Evolutionary conservation across 2,329 filamentous ascomycete genomes (phyloP).

Genomic region (Diplodia seriata): DNA sequence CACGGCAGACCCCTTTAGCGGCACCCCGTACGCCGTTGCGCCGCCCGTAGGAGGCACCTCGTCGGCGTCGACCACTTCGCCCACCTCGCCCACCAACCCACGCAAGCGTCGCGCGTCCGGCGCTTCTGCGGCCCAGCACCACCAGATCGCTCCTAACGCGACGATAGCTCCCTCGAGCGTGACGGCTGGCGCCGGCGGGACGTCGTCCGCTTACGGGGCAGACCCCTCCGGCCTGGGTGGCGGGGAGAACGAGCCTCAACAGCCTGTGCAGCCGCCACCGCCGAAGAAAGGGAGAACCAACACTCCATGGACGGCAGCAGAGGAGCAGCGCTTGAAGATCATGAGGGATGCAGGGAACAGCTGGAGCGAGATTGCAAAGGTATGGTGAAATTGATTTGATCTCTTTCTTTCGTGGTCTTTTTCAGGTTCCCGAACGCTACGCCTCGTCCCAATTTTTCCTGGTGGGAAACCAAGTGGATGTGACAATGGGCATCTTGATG

Average conservation of each 20-base stretch:
- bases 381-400: conserved; percentile 46
- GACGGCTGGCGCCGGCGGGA: background rate
- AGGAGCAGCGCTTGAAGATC: conserved; percentile 89
- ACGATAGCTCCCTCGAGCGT: conserved; percentile 29
- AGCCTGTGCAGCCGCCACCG: conserved; percentile 42
- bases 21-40: conserved; percentile 19
- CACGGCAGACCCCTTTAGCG: conserved; percentile 30
- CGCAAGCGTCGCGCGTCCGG: conserved; percentile 54
- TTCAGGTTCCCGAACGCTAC: background rate
- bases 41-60: conserved; percentile 9
- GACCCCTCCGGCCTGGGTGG: conserved; percentile 25
- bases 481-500: background rate
- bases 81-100: conserved; percentile 43
- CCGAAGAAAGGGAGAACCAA: conserved; percentile 97
- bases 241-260: conserved; percentile 9
- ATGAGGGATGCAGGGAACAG: conserved; percentile 93
- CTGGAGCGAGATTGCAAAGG: conserved; percentile 99
- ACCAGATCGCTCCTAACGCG: conserved; percentile 39
- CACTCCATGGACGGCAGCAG: conserved; percentile 94
- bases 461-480: background rate
- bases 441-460: background rate
- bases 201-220: conserved; percentile 13
- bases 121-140: conserved; percentile 34
- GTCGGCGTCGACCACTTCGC: conserved; percentile 1
- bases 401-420: background rate